These are phyloP conservation scores for Escovopsis sp. DNA, from an alignment of 2,329 filamentous ascomycete genomes.

Conservation along the genomic window DNA sequence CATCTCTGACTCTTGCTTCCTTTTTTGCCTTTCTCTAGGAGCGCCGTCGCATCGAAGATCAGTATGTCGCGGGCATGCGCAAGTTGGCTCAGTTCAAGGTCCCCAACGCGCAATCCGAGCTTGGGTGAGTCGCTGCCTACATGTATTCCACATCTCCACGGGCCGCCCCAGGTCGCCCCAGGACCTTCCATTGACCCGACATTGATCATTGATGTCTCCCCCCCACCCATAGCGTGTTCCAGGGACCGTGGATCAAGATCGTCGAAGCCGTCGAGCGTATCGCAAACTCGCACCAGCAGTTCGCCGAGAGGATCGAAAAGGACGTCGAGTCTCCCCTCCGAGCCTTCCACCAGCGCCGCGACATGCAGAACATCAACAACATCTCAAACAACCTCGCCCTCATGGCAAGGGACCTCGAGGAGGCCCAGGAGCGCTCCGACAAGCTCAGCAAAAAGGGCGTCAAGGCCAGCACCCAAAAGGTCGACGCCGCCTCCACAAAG, in stretches of 20 bases:
- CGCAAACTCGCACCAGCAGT: slow-evolving; percentile 67
- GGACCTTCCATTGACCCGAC: too few species aligned
- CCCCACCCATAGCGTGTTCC: slow-evolving; percentile 56
- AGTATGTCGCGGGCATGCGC: slow-evolving; percentile 68
- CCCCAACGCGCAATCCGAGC: slow-evolving; percentile 61
- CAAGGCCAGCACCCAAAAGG: slow-evolving; percentile 61
- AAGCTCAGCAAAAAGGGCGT: slow-evolving; percentile 68
- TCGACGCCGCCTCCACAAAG: slow-evolving; percentile 56
- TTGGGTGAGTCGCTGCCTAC: slow-evolving; percentile 52
- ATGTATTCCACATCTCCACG: not conserved
- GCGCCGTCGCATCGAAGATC: slow-evolving; percentile 79
- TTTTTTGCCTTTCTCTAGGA: slow-evolving; percentile 42
- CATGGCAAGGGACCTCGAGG: slow-evolving; percentile 74
- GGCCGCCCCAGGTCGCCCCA: too few species aligned
- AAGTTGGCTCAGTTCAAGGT: slow-evolving; percentile 64
- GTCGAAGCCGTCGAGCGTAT: slow-evolving; percentile 64
- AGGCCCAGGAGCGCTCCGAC: slow-evolving; percentile 70
- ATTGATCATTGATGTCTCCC: not conserved
- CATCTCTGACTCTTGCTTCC: not conserved
- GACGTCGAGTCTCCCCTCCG: slow-evolving; percentile 80
- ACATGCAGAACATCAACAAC: slow-evolving; percentile 66
- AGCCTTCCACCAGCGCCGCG: slow-evolving; percentile 56
- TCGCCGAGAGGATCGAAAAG: slow-evolving; percentile 68
- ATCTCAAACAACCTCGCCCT: slow-evolving; percentile 67
- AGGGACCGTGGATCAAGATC: slow-evolving; percentile 79